Evolutionary conservation across 495 filamentous ascomycete species (phyloP), one percentile per base, ranked within the genome.

Genomic region (Glonium stellatum): DNA sequence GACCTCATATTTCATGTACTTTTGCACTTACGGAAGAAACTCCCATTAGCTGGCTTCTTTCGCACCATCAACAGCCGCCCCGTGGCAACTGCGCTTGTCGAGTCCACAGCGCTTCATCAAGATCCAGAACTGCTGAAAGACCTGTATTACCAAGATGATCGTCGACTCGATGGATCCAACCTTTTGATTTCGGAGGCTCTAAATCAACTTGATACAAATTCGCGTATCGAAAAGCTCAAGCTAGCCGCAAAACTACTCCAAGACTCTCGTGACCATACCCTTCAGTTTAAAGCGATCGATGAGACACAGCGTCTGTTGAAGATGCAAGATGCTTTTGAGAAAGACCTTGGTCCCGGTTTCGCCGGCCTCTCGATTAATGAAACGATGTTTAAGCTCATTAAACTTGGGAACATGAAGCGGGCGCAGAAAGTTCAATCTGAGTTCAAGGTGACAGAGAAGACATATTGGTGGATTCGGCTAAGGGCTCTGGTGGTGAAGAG

Each of bases 91-190:
- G 89, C 93, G 0, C 80, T 98, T 15, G 88, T 98, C 34, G 93
- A 97, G 69, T 82, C 90, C 1, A 86, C 84, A 0, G 92, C 93
- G 1, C 76, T 78, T 49, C 80, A 80, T 22, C 84, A 89, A 52
- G 93, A 97, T 66, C 80, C 78, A 3, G 87, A 95, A 19, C 71
- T 98, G 10, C 82, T 97, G 11, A 97, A 97, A 69, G 93, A 97
- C 70, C 79, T 98, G 23, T 98, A 92, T 75, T 97, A 98, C 68
- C 93, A 97, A 75, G 95, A 97, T 67, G 93, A 98, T 72, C 87
- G 92, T 6, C 87, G 90, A 0, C 75, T 90, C 22, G 95, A 98
- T 61, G 91, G 93, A 18, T 85, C 93, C 0, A 87, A 90, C 60
- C 83, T 97, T 6, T 87, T 97, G 47, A 70, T 97, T 46, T 79